Base-by-base conservation (phyloP, 495 filamentous ascomycete genomes). In the Pseudevernia furfuracea region DNA sequence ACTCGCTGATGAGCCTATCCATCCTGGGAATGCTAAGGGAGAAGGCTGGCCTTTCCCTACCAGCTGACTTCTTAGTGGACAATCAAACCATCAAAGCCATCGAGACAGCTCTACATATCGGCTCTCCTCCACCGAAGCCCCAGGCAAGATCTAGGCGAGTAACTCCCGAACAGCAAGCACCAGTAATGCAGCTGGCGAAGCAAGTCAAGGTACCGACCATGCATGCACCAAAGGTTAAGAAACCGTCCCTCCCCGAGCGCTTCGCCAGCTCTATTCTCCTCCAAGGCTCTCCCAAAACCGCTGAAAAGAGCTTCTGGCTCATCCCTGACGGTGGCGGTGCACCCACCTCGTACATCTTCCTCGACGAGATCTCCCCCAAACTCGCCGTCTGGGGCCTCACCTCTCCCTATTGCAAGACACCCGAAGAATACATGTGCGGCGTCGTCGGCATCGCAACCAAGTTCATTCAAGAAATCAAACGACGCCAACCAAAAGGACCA, bases 401-500 rank as follows among this genome's bases (percentile, higher is more conserved):
- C 73, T 87, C 83, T 69, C 85, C 85, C 2, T 88, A 84, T 75
- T 84, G 86, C 82, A 85, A 83, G 66, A 79, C 76, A 0, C 85
- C 85, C 0, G 78, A 81, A 56, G 77, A 83, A 17, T 80, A 80
- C 66, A 80, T 74, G 44, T 79, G 79, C 75, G 79, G 79, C 66
- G 74, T 89, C 44, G 79, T 85, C 39, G 76, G 79, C 71, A 74
- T 84, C 38, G 83, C 83, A 28, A 76, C 78, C 23, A 76, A 81
- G n/a, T 87, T 85, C 66, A 75, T 87, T 17, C 80, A 82, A 32
- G 80, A 88, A 68, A 87, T 89, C 64, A 86, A 84, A 14, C 84
- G 89, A 65, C 85, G 89, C 39, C 80, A 91, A 76, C 84, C 92
- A 0, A 81, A 85, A 53, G 91, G 91, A 2, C 85, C 85, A 7